Percentiles rank a stretch among this genome's conserved stretches.
phyloP scores from a whole-genome alignment of 768 basidiomycete species.

The Auricularia cornea region DNA sequence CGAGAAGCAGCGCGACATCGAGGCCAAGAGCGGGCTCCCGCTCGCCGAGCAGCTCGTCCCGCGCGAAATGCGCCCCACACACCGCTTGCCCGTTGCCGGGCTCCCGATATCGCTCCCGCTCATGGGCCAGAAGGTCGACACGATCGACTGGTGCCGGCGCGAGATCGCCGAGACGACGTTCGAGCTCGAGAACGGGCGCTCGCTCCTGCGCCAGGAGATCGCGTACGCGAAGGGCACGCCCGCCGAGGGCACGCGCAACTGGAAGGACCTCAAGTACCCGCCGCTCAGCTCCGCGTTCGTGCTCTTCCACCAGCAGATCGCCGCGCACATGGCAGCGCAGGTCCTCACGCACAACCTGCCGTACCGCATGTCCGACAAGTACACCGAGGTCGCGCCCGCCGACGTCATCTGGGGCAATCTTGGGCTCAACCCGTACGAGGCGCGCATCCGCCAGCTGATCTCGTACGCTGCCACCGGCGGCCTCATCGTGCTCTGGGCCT shows the following conservation, averaged over 20 bases:
- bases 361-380: conserved; percentile 68
- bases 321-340: conserved; percentile 81
- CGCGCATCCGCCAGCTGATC: conserved; percentile 52
- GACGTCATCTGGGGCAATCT: conserved; percentile 94
- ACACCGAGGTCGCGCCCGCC: conserved; percentile 73
- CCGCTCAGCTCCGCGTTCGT: conserved; percentile 72
- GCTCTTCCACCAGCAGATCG: conserved; percentile 86
- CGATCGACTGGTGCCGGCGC: conserved; percentile 79
- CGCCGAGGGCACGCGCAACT: conserved; percentile 15
- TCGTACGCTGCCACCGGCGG: conserved; percentile 71
- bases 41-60: conserved; percentile 55
- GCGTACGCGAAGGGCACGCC: conserved; percentile 27
- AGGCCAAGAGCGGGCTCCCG: conserved; percentile 22
- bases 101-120: conserved; percentile 53
- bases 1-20: conserved; percentile 19
- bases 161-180: conserved; percentile 56
- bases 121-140: conserved; percentile 82
- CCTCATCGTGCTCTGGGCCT: conserved; percentile 79
- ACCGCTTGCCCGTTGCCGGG: conserved; percentile 52
- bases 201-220: conserved; percentile 12
- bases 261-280: conserved; percentile 37
- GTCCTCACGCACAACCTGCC: conserved; percentile 71
- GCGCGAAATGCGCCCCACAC: conserved; percentile 63
- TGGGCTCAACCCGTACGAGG: conserved; percentile 82
- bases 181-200: conserved; percentile 44